Conservation (phyloP, 176 grass and related monocot genomes). For the Bonia amplexicaulis region DNA sequence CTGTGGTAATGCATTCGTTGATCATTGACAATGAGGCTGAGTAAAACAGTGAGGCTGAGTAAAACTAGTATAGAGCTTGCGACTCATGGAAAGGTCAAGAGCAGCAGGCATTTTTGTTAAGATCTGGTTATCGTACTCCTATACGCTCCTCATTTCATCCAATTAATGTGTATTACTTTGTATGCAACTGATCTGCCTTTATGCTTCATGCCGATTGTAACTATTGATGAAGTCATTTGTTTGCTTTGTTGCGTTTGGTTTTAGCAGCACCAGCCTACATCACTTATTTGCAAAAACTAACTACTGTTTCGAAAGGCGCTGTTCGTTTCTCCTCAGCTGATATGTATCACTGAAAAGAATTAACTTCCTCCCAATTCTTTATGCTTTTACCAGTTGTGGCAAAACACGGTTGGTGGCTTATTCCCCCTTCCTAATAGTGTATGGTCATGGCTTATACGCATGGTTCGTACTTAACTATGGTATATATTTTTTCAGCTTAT, state of each 20-base stretch:
- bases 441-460: background rate
- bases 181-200: background rate
- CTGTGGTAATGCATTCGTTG: conserved; percentile 12
- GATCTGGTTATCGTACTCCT: background rate
- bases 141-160: background rate
- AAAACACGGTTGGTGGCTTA: background rate
- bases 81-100: background rate
- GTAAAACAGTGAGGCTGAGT: background rate
- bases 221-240: background rate
- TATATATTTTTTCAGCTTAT: rapidly evolving
- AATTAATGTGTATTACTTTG: background rate
- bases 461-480: background rate
- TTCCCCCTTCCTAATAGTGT: background rate
- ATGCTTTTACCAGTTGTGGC: background rate
- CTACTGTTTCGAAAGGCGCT: background rate
- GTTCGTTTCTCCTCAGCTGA: background rate
- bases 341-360: background rate
- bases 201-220: background rate
- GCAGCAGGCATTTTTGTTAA: conserved; percentile 29
- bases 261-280: background rate
- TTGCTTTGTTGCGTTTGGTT: background rate
- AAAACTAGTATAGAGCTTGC: background rate
- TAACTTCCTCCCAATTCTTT: background rate
- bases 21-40: background rate
- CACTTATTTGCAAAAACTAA: background rate